A percentile compares a stretch with the other conserved stretches of the same genome.
Conservation (phyloP, 2,329 filamentous ascomycete species). For the Drechmeria coniospora region DNA sequence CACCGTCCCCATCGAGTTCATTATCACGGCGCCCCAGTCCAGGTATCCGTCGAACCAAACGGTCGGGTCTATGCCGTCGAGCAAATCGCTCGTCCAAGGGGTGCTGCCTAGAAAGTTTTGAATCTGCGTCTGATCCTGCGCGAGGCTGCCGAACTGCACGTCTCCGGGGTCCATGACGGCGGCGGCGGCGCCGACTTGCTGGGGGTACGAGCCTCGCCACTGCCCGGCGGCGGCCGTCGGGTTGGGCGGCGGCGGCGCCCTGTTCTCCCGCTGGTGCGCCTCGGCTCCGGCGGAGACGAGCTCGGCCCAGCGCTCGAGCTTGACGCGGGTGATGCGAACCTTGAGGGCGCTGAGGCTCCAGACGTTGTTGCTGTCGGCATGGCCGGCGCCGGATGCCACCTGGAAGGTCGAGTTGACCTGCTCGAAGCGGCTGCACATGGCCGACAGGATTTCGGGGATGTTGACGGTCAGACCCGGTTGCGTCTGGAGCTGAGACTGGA, state of each 20-base stretch:
- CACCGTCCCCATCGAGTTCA: slow-evolving; percentile 14
- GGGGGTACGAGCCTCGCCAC: slow-evolving; percentile 7
- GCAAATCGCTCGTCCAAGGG: slow-evolving; percentile 15
- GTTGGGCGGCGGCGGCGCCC: background rate
- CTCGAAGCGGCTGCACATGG: slow-evolving; percentile 26
- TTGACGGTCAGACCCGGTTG: slow-evolving; percentile 31
- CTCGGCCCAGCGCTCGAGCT: slow-evolving; percentile 31
- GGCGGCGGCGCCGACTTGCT: slow-evolving; percentile 1
- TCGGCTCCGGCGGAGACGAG: slow-evolving; percentile 23
- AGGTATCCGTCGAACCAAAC: slow-evolving; percentile 20
- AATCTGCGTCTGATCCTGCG: slow-evolving; percentile 9
- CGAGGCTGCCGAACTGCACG: slow-evolving; percentile 7
- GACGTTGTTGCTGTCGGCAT: slow-evolving; percentile 26
- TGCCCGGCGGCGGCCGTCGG: slow-evolving; percentile 1
- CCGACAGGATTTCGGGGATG: slow-evolving; percentile 24
- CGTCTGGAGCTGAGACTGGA: slow-evolving; percentile 24
- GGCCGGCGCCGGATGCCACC: slow-evolving; percentile 13
- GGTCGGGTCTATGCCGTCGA: slow-evolving; percentile 18
- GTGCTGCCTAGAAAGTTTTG: slow-evolving; percentile 12
- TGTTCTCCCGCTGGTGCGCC: slow-evolving; percentile 7
- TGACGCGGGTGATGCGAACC: slow-evolving; percentile 28
- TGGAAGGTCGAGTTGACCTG: slow-evolving; percentile 23
- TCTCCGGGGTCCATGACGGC: slow-evolving; percentile 3
- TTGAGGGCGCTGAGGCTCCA: slow-evolving; percentile 34
- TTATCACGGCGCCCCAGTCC: slow-evolving; percentile 17